phyloP scores from a whole-genome alignment of 805 yeast genomes.

The Jamesozyma lodderae region DNA sequence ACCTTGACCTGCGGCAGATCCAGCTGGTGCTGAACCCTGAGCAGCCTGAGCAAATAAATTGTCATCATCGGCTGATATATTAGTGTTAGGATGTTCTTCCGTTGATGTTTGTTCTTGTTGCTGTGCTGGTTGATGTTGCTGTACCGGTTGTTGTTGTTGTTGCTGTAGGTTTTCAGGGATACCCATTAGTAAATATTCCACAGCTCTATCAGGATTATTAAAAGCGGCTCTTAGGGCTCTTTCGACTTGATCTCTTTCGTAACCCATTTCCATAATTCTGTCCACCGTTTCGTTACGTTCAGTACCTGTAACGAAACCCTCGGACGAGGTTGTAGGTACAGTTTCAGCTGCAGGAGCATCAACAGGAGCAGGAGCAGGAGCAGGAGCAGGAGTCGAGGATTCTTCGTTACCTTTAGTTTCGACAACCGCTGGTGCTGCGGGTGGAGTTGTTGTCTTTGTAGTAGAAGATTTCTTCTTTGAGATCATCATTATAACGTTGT shows the following conservation, averaged over 20 bases:
- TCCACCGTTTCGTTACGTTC: conserved; percentile 70
- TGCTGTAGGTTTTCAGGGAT: conserved; percentile 53
- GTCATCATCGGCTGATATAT: conserved; percentile 10
- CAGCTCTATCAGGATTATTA: conserved; percentile 97
- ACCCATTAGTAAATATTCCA: conserved; percentile 86
- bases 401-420: conserved; percentile 8
- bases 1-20: conserved; percentile 5
- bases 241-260: conserved; percentile 78
- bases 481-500: conserved; percentile 88
- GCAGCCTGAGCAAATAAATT: conserved; percentile 39
- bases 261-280: conserved; percentile 94
- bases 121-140: conserved; percentile 17
- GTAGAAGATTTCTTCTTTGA: conserved; percentile 44
- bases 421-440: conserved; percentile 16
- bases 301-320: conserved; percentile 68
- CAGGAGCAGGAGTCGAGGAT: background rate
- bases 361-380: conserved; percentile 15
- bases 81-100: background rate
- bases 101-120: conserved; percentile 6
- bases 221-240: conserved; percentile 89
- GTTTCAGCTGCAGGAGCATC: conserved; percentile 27
- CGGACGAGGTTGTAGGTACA: conserved; percentile 19
- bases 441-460: background rate
- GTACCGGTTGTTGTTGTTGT: conserved; percentile 31
- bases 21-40: conserved; percentile 22